A percentile compares a stretch with the other conserved stretches of the same genome.
phyloP scores from a whole-genome alignment of 2,329 filamentous ascomycete genomes.

The Fusarium secorum region DNA sequence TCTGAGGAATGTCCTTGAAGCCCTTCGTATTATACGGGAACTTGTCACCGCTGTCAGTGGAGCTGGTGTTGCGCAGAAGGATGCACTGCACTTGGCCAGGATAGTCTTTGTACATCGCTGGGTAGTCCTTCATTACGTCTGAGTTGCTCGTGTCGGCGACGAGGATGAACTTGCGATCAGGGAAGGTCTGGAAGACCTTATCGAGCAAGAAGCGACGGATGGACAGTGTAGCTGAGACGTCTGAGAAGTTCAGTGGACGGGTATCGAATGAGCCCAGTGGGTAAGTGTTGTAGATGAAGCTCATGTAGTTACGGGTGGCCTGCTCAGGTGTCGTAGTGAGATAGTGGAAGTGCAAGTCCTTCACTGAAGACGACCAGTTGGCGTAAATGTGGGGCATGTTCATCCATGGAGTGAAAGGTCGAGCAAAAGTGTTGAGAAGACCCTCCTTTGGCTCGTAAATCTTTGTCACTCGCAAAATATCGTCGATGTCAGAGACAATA shows the following conservation, averaged over 20 bases:
- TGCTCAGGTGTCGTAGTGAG: constrained; percentile 83
- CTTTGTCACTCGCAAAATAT: constrained; percentile 81
- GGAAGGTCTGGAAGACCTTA: constrained; percentile 78
- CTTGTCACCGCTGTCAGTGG: constrained; percentile 70
- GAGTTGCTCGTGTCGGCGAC: constrained; percentile 79
- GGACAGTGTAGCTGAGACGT: constrained; percentile 73
- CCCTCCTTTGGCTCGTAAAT: constrained; percentile 80
- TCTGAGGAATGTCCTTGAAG: constrained; percentile 72
- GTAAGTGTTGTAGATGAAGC: constrained; percentile 80
- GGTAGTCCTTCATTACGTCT: constrained; percentile 75
- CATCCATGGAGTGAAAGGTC: constrained; percentile 74
- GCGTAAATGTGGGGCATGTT: constrained; percentile 83
- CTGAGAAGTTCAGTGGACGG: constrained; percentile 80
- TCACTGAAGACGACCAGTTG: constrained; percentile 73
- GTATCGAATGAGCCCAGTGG: constrained; percentile 81
- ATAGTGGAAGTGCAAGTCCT: constrained; percentile 81
- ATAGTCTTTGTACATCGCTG: constrained; percentile 68
- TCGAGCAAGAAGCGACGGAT: constrained; percentile 75
- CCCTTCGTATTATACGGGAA: constrained; percentile 80
- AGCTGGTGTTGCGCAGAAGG: constrained; percentile 75
- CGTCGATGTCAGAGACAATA: constrained; percentile 79
- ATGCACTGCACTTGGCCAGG: constrained; percentile 80
- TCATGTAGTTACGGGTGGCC: constrained; percentile 79
- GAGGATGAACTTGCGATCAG: constrained; percentile 76
- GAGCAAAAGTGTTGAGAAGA: constrained; percentile 78